These are phyloP conservation scores for Psilocybe cubensis DNA, from an alignment of 768 basidiomycete species.

Conservation along the genomic window DNA sequence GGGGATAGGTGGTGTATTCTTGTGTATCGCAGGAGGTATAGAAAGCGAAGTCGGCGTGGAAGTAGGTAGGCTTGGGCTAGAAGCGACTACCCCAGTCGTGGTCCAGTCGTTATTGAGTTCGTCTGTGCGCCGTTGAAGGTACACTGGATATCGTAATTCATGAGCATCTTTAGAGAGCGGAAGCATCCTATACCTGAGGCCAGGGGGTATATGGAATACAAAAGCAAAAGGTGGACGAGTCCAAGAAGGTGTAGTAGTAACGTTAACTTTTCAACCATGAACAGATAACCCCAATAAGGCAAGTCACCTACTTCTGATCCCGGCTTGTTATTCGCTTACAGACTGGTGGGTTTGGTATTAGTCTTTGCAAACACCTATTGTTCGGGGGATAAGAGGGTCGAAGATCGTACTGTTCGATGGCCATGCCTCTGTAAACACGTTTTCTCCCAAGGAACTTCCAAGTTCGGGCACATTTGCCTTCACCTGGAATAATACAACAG, in stretches of 20 bases:
- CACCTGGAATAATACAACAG: background rate
- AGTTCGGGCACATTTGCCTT: conserved; percentile 2
- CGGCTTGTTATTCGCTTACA: background rate
- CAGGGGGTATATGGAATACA: conserved; percentile 21
- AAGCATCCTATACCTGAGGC: conserved; percentile 17
- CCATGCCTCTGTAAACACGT: conserved; percentile 21
- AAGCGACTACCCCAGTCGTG: conserved; percentile 8
- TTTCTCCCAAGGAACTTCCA: conserved; percentile 28
- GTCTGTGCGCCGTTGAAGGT: conserved; percentile 21
- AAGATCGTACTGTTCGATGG: conserved; percentile 3
- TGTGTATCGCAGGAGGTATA: conserved; percentile 10
- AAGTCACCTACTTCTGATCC: conserved; percentile 23
- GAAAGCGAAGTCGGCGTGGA: conserved; percentile 8
- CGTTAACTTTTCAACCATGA: conserved; percentile 27
- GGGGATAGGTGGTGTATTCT: conserved; percentile 4
- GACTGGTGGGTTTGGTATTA: background rate
- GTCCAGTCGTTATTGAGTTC: conserved; percentile 15
- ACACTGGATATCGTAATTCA: conserved; percentile 10
- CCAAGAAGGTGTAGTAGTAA: no score
- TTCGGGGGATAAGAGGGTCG: background rate
- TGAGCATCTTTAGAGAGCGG: conserved; percentile 2
- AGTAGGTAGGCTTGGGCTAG: conserved; percentile 7
- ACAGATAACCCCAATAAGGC: conserved; percentile 29
- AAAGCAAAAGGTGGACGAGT: conserved; percentile 7
- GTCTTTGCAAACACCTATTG: background rate